These are phyloP conservation scores for Elongisporangium anandrum DNA, from an alignment of 352 stramenopile species.

Conservation along the genomic window DNA sequence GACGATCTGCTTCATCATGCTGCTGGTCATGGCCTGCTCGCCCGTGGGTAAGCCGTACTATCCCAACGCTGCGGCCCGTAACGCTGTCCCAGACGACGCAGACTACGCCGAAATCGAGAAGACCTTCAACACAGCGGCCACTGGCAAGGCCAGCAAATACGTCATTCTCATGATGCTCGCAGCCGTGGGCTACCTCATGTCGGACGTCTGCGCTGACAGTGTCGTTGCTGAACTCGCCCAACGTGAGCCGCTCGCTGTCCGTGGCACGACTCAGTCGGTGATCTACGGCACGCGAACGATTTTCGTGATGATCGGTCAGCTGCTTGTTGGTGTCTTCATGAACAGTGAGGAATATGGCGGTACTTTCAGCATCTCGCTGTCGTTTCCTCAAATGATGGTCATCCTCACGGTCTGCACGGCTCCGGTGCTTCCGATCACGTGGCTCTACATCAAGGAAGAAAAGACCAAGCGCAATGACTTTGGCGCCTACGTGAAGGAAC, in stretches of 20 bases:
- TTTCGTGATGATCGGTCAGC: conserved; percentile 24
- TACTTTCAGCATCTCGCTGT: no score
- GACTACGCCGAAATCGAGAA: conserved; percentile 12
- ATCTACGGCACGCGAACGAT: conserved; percentile 43
- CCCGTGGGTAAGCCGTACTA: conserved; percentile 43
- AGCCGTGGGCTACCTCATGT: conserved; percentile 67
- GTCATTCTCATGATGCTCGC: conserved; percentile 68
- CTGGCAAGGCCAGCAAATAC: conserved; percentile 38
- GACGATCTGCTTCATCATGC: conserved; percentile 29
- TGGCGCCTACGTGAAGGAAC: conserved; percentile 28
- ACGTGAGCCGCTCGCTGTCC: conserved; percentile 33
- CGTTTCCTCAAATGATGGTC: no score
- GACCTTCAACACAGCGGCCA: conserved; percentile 28
- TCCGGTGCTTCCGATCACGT: conserved; percentile 32
- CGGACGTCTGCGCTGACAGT: conserved; percentile 69
- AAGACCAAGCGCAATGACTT: conserved; percentile 18
- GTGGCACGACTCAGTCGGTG: conserved; percentile 30
- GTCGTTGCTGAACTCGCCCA: conserved; percentile 31
- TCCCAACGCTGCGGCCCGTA: conserved; percentile 16
- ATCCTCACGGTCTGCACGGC: conserved; percentile 15
- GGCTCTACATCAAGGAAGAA: conserved; percentile 42
- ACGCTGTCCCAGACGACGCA: conserved; percentile 19
- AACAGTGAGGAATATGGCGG: conserved; percentile 27
- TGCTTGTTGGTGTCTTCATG: conserved; percentile 37
- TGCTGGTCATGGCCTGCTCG: conserved; percentile 35